Base-by-base conservation (phyloP, 371 early-diverging fungal species). In the Rozella allomycis region DNA sequence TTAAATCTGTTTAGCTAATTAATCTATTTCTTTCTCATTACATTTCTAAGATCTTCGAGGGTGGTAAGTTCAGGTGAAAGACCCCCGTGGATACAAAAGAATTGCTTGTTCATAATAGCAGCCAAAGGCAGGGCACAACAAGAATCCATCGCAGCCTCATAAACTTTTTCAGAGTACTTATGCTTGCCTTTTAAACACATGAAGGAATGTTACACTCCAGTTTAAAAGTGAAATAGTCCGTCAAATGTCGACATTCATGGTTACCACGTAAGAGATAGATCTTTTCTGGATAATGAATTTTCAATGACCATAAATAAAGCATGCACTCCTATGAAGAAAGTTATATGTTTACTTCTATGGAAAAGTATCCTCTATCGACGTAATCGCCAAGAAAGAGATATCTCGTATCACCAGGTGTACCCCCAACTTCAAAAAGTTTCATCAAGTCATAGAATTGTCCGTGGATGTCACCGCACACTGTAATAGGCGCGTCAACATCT, bases 371-470 rank as follows among this genome's bases (percentile, higher is more conserved):
- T 43, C 98, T 62, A 54, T 96, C 98, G 1, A 97, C 97, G 52
- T 96, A 97, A 53, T 97, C 97, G 4, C 97, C 97, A 41, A 91
- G 47, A 43, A 78, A 97, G 25, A 96, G 60, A 42, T 84, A 86
- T 5, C 77, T 52, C 3, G 86, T 85, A 3, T 61, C 60, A 1
- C 72, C 70, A 17, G 96, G 94, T 43, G 79, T 72, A 12, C 96
- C 97, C 26, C 91, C 85, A 10, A 91, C 84, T 47, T 91, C 83
- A 51, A 98, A 87, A 14, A 98, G 62, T 47, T 87, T 91, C 76
- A 96, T 78, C 45, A 98, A 61, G 56, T 98, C 98, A 46, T 72
- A 87, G 54, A 75, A 97, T 54, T 98, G 98, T 6, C 98, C 98
- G 50, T 98, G 98, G 20, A 98, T 78, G 58, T 98, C 98, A 23